Percentiles rank a stretch among this genome's conserved stretches.
Evolutionary conservation across 345 rosid species (phyloP).

Genomic region (Bruguiera gymnorhiza): DNA sequence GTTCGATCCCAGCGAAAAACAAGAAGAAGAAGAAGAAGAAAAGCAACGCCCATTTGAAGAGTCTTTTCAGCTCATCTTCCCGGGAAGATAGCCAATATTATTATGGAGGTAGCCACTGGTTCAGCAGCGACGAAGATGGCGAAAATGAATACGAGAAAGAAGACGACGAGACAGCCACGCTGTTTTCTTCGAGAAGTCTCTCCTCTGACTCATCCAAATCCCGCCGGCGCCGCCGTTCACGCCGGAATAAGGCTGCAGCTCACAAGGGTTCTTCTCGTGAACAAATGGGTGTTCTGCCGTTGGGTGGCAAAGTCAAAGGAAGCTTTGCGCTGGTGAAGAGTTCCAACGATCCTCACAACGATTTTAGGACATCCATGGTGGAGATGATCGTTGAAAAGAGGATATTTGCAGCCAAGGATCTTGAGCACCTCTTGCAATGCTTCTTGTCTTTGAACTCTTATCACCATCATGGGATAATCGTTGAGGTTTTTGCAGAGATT

Average conservation of each 20-base stretch:
- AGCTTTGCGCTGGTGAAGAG: constrained; percentile 74
- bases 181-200: constrained; percentile 67
- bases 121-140: constrained; percentile 59
- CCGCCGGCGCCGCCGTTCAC: constrained; percentile 4
- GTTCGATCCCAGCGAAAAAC: constrained; percentile 8
- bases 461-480: constrained; percentile 24
- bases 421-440: constrained; percentile 61
- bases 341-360: constrained; percentile 54
- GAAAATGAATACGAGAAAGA: constrained; percentile 9
- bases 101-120: constrained; percentile 45
- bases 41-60: constrained; percentile 4
- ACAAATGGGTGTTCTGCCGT: constrained; percentile 21
- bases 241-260: constrained; percentile 16
- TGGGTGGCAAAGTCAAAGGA: constrained; percentile 46
- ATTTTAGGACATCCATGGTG: constrained; percentile 66
- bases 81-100: constrained; percentile 33
- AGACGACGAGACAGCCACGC: constrained; percentile 48
- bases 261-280: not conserved
- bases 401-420: constrained; percentile 52
- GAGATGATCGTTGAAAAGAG: constrained; percentile 75
- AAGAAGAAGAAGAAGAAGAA: constrained; percentile 22
- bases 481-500: constrained; percentile 27
- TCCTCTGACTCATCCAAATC: constrained; percentile 63
- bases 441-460: constrained; percentile 34
- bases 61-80: constrained; percentile 47